A percentile compares a stretch with the other conserved stretches of the same genome.
phyloP scores from a whole-genome alignment of 1,139 yeast species.

The Geotrichum candidum region DNA sequence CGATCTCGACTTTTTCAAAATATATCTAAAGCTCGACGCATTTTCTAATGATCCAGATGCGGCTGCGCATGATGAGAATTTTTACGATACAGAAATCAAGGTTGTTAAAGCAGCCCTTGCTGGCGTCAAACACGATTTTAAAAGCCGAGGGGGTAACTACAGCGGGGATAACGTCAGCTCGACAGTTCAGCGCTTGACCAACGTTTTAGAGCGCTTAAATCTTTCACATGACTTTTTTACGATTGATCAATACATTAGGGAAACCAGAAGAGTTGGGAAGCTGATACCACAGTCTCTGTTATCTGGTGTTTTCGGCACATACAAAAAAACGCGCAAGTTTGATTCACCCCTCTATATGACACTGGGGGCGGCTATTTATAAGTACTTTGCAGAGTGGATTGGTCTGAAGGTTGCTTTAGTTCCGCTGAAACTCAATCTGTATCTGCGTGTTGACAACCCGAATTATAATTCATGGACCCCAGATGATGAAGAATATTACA shows the following conservation, averaged over 20 bases:
- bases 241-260: not conserved
- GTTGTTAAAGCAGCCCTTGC: not conserved
- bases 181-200: not conserved
- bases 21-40: constrained; percentile 12
- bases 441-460: not conserved
- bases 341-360: constrained; percentile 1
- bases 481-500: not conserved
- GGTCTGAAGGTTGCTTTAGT: constrained; percentile 12
- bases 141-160: not conserved
- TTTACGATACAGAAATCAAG: not conserved
- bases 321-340: not conserved
- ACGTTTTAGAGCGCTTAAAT: not conserved
- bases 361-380: constrained; percentile 10
- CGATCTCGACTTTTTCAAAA: constrained; percentile 7
- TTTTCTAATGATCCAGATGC: not conserved
- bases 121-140: not conserved
- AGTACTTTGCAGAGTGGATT: constrained; percentile 17
- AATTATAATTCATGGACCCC: not conserved
- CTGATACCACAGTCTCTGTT: not conserved
- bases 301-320: constrained; percentile 1
- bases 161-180: not conserved
- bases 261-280: not conserved
- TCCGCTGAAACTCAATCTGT: not conserved
- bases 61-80: constrained; percentile 1
- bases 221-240: not conserved